These are phyloP conservation scores for Leucogyrophana mollusca DNA, from an alignment of 768 basidiomycete species.

Conservation along the genomic window DNA sequence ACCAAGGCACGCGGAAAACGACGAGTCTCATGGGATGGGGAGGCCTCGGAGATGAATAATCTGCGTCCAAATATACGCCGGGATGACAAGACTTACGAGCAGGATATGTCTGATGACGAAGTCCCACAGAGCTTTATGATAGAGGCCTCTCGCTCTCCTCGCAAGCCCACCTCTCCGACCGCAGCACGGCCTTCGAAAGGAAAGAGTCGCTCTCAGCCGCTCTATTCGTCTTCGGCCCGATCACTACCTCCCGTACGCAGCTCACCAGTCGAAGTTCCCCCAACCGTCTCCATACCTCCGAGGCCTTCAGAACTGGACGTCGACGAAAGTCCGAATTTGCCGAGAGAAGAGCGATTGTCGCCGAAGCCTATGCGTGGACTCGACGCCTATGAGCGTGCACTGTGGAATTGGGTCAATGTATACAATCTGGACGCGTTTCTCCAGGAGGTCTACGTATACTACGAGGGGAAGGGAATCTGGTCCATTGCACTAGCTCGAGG, in stretches of 20 bases:
- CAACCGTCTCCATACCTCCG: slow-evolving; percentile 52
- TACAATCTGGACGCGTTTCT: slow-evolving; percentile 95
- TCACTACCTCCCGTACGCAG: slow-evolving; percentile 35
- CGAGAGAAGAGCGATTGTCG: slow-evolving; percentile 17
- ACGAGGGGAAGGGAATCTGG: slow-evolving; percentile 95
- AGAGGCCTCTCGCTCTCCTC: slow-evolving; percentile 53
- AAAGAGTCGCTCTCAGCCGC: slow-evolving; percentile 45
- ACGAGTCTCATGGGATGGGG: slow-evolving; percentile 57
- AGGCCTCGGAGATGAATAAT: slow-evolving; percentile 52
- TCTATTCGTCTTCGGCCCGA: slow-evolving; percentile 49
- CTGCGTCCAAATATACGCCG: slow-evolving; percentile 72
- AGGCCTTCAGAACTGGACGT: slow-evolving; percentile 62
- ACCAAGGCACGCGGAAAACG: slow-evolving; percentile 40
- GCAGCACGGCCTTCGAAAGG: slow-evolving; percentile 28
- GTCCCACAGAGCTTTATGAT: slow-evolving; percentile 87
- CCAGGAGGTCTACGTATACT: slow-evolving; percentile 94
- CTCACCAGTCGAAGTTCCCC: slow-evolving; percentile 35
- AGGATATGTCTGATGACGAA: slow-evolving; percentile 76
- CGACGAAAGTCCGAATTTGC: slow-evolving; percentile 28
- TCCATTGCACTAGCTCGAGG: slow-evolving; percentile 89
- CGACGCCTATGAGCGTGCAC: slow-evolving; percentile 83
- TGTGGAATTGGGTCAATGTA: slow-evolving; percentile 99
- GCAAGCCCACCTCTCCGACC: slow-evolving; percentile 31
- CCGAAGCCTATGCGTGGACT: slow-evolving; percentile 63
- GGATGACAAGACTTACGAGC: slow-evolving; percentile 57